Evolutionary conservation across 163 green algal species (phyloP).

Genomic region (Scenedesmus sp.): DNA sequence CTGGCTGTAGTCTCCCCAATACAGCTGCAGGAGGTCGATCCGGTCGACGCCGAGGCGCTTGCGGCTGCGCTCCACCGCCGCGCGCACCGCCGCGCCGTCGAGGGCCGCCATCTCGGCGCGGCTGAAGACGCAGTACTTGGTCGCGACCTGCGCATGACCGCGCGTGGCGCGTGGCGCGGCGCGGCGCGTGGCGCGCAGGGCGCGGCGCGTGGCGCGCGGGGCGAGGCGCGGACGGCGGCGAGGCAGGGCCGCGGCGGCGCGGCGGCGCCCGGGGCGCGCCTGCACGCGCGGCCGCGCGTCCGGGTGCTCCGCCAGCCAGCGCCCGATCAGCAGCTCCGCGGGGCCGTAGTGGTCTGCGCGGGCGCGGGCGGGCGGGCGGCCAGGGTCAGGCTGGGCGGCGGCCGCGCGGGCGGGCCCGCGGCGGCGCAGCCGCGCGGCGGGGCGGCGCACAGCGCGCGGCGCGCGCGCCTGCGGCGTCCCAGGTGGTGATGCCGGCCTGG

Average conservation of each 20-base stretch:
- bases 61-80: constrained; percentile 53
- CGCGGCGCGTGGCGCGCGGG: too few relatives aligned
- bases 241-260: neutral
- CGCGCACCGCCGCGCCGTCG: constrained; percentile 55
- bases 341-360: constrained; percentile 79
- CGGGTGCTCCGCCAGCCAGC: constrained; percentile 61
- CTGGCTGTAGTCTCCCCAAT: constrained; percentile 79
- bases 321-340: constrained; percentile 80
- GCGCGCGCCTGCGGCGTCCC: constrained; percentile 43
- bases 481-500: constrained; percentile 74
- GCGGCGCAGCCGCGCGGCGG: too few relatives aligned
- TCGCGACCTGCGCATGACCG: constrained; percentile 65
- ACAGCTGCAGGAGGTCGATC: constrained; percentile 82
- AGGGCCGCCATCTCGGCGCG: constrained; percentile 58
- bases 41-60: constrained; percentile 56
- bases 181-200: neutral
- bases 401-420: too few relatives aligned
- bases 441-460: constrained; percentile 1
- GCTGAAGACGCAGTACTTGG: constrained; percentile 82
- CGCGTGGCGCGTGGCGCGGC: neutral
- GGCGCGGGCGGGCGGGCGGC: constrained; percentile 34
- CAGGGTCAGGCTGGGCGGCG: neutral
- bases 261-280: constrained; percentile 5
- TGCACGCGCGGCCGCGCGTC: constrained; percentile 39
- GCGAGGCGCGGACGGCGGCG: too few relatives aligned